phyloP scores from a whole-genome alignment of 2,329 filamentous ascomycete species.

The Shiraia sp. region DNA sequence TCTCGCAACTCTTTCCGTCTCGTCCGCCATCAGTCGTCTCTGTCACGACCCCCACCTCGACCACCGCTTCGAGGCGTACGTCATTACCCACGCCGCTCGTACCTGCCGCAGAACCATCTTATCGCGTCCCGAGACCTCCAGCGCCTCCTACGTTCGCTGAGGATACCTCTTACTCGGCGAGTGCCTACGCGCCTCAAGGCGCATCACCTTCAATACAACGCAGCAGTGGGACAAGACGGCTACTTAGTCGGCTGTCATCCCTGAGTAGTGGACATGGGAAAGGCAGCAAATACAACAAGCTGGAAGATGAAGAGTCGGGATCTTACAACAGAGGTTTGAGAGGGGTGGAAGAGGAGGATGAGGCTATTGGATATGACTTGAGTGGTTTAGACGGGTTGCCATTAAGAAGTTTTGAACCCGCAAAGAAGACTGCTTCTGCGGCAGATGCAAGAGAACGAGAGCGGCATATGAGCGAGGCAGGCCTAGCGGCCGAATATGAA shows the following conservation, averaged over 20 bases:
- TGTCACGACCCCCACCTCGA: constrained; percentile 19
- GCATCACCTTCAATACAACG: constrained; percentile 19
- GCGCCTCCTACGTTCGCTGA: constrained; percentile 37
- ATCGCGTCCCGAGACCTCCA: constrained; percentile 35
- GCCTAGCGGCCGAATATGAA: constrained; percentile 42
- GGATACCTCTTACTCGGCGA: constrained; percentile 33
- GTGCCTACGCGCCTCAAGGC: constrained; percentile 21
- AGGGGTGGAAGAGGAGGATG: constrained; percentile 36
- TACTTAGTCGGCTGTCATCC: constrained; percentile 38
- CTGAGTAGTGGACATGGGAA: constrained; percentile 23
- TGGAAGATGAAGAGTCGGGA: constrained; percentile 38
- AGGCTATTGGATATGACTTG: constrained; percentile 32
- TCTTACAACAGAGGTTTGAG: constrained; percentile 13
- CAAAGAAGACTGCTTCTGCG: constrained; percentile 10
- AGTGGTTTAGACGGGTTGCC: constrained; percentile 34
- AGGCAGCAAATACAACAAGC: constrained; percentile 31
- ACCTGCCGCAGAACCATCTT: constrained; percentile 31
- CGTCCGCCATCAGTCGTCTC: constrained; percentile 33
- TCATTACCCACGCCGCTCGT: constrained; percentile 37
- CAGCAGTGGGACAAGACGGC: constrained; percentile 30
- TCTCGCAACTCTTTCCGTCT: constrained; percentile 45
- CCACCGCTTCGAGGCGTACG: constrained; percentile 25
- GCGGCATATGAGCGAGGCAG: constrained; percentile 32
- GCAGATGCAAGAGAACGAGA: constrained; percentile 22
- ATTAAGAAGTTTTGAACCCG: constrained; percentile 28